These are phyloP conservation scores for Puccinia brachypodii DNA, from an alignment of 1,284 basidiomycete genomes.

Conservation along the genomic window DNA sequence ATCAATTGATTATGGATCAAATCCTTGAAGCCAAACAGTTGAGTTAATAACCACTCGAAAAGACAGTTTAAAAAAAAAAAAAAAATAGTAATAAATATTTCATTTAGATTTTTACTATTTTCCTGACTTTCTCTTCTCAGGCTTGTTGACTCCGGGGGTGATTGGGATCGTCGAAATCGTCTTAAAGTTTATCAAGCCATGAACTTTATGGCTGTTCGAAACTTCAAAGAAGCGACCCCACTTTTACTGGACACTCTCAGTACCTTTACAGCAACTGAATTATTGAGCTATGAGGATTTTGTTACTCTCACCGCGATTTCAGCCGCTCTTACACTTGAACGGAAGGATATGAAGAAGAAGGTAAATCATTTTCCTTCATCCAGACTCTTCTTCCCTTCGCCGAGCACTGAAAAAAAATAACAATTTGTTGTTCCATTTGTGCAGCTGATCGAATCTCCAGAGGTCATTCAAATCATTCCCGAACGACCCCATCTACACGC, in stretches of 20 bases:
- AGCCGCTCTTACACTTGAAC: slow-evolving; percentile 72
- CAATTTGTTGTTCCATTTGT: slow-evolving; percentile 33
- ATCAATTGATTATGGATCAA: slow-evolving; percentile 70
- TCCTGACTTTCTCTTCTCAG: slow-evolving; percentile 59
- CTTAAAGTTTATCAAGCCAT: slow-evolving; percentile 93
- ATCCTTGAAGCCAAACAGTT: slow-evolving; percentile 80
- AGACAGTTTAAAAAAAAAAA: too few relatives aligned
- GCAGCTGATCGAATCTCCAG: slow-evolving; percentile 63
- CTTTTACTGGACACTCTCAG: slow-evolving; percentile 85
- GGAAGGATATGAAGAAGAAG: slow-evolving; percentile 90
- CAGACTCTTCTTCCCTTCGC: not conserved
- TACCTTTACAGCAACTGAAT: slow-evolving; percentile 89
- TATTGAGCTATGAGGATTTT: slow-evolving; percentile 87
- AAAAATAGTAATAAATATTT: too few relatives aligned
- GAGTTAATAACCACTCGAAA: slow-evolving; percentile 56
- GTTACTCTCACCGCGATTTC: slow-evolving; percentile 81
- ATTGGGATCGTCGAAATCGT: slow-evolving; percentile 95
- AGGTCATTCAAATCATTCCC: slow-evolving; percentile 61
- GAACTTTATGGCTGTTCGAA: slow-evolving; percentile 78
- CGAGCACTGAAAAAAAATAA: not conserved
- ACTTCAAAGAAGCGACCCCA: slow-evolving; percentile 69
- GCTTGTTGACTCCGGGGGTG: slow-evolving; percentile 90
- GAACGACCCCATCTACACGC: slow-evolving; percentile 61
- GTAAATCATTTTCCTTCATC: slow-evolving; percentile 59
- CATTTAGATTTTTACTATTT: not conserved